These are phyloP conservation scores for Candida gigantensis DNA, from an alignment of 1,139 yeast species.

Conservation along the genomic window DNA sequence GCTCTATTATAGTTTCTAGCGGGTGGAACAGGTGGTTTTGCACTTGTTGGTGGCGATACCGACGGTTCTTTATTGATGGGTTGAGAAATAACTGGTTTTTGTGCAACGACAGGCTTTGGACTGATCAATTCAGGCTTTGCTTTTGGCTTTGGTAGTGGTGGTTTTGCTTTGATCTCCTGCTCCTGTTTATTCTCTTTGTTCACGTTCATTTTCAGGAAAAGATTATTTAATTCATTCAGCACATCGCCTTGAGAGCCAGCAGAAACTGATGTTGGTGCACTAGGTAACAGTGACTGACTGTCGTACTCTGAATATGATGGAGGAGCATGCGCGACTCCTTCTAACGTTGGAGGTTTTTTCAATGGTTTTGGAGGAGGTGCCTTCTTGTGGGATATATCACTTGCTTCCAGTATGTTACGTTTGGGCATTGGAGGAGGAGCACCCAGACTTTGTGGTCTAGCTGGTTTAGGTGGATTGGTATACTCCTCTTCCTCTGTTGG, in stretches of 20 bases:
- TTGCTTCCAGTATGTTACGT: conserved; percentile 1
- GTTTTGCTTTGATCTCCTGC: too few species aligned
- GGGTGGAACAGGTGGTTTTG: conserved; percentile 38
- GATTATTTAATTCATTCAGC: conserved; percentile 14
- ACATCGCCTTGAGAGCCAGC: conserved; percentile 16
- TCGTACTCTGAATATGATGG: conserved; percentile 26
- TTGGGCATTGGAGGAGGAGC: conserved; percentile 1
- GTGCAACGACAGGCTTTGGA: conserved; percentile 16
- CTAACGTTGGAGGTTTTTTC: conserved; percentile 27
- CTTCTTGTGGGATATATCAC: conserved; percentile 19
- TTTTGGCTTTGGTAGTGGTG: conserved; percentile 11
- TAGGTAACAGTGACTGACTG: neutral
- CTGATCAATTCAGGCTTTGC: conserved; percentile 16
- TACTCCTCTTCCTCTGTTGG: conserved; percentile 4
- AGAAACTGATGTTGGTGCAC: neutral
- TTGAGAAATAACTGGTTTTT: conserved; percentile 17
- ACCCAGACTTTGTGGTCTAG: neutral
- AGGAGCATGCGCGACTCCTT: conserved; percentile 20
- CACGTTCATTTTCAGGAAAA: conserved; percentile 14
- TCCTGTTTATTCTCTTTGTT: conserved; percentile 5
- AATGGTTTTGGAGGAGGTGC: conserved; percentile 44
- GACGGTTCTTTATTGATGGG: conserved; percentile 10
- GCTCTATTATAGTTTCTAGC: conserved; percentile 32
- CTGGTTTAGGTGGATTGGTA: conserved; percentile 8
- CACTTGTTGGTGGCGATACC: conserved; percentile 9